Evolutionary conservation across 805 yeast species (phyloP).

Genomic region (Candida odintsovae): DNA sequence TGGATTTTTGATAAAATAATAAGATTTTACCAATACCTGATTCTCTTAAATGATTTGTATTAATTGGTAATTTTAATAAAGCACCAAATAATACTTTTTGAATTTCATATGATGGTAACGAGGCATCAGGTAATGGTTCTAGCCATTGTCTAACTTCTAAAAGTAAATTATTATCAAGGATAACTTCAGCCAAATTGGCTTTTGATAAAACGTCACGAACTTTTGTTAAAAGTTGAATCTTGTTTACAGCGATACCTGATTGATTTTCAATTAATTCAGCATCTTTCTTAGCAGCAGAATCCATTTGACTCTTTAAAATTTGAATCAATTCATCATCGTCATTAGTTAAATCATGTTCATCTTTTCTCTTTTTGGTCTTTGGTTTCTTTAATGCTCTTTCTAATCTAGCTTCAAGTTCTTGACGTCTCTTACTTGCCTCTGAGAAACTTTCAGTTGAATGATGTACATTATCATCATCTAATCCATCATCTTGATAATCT

Average conservation of each 20-base stretch:
- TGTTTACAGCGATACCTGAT: conserved; percentile 48
- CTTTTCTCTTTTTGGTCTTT: conserved; percentile 57
- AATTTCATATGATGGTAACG: conserved; percentile 95
- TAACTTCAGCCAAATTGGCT: conserved; percentile 84
- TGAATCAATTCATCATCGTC: conserved; percentile 91
- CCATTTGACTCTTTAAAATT: conserved; percentile 81
- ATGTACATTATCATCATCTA: conserved; percentile 23
- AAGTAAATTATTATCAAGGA: conserved; percentile 85
- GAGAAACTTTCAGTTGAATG: conserved; percentile 14
- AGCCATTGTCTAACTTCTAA: conserved; percentile 96
- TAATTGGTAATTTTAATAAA: conserved; percentile 75
- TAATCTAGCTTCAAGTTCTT: conserved; percentile 75
- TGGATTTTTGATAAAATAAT: conserved; percentile 86
- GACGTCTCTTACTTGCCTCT: conserved; percentile 45
- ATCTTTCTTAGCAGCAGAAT: conserved; percentile 75
- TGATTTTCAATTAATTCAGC: conserved; percentile 44
- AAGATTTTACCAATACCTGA: conserved; percentile 91
- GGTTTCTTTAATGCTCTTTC: conserved; percentile 70
- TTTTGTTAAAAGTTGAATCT: conserved; percentile 71
- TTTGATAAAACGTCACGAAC: conserved; percentile 73
- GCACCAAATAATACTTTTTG: conserved; percentile 82
- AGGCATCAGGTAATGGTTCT: conserved; percentile 97
- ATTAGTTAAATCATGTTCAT: conserved; percentile 91
- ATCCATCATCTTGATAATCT: conserved; percentile 2
- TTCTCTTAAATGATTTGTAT: conserved; percentile 92